Evolutionary conservation across 495 filamentous ascomycete species (phyloP), one percentile per base, ranked within the genome.

Genomic region (Annulohypoxylon maeteangense): DNA sequence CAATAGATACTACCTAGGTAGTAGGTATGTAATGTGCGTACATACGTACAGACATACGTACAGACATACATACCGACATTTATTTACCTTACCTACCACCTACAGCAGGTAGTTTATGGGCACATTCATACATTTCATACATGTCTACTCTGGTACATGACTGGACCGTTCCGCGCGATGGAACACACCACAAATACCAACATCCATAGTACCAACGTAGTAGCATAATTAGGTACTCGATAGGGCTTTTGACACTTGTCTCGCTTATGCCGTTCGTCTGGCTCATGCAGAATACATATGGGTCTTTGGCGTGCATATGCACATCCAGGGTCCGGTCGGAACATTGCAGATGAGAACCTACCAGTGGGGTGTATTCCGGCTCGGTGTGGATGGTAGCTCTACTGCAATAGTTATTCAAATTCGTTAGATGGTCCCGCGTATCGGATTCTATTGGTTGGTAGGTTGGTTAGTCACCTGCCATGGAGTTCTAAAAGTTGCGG

Each of bases 201-300:
- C 58, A 44, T 44, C 40, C 40, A 36, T 36, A 55, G 23, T 55
- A 55, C 51, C 36, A 54, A 63, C 63, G 50, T 40, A 65, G 48
- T 48, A 16, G 38, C 58, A 67, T 64, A 64, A 57, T 54, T 22
- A 65, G 36, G 65, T 67, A 64, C 61, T 73, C 70, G 65, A 73
- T 69, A 73, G 70, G 70, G 70, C 70, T 73, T 53, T 62, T 65
- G 62, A 73, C 70, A 73, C 70, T 69, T 73, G 70, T 73, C 70
- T 73, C 70, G 70, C 70, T 73, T 73, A 73, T 73, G 70, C 70
- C 65, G 70, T 73, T 73, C 70, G 70, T 73, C 70, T 68, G 31
- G 65, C 62, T 62, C 70, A 69, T 73, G 70, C 70, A 63, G 61
- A 57, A 44, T 16, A 36, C 8, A 10, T 10, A 62, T 65, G 65